Base-by-base conservation (phyloP, 768 basidiomycete species). In the Pleurotus citrinopileatus region DNA sequence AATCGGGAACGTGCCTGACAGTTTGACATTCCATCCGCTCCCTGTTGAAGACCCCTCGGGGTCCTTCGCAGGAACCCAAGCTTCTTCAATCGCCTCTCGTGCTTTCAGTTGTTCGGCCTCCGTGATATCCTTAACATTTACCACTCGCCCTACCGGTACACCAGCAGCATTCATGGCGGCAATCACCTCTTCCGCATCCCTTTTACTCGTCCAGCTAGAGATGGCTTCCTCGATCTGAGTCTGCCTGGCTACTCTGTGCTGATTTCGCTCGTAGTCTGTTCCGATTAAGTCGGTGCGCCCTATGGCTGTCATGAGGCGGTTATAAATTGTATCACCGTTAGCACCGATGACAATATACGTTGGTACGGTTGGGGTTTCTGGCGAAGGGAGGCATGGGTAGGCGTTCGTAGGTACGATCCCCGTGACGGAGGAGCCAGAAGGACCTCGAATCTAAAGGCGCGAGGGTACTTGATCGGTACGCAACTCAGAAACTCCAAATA, bases 351-450 rank as follows among this genome's bases (percentile, higher is more conserved):
- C 83, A 51, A 87, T 73, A 62, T 83, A 88, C 3, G 76, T 74
- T 0, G 79, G 79, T 0, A 68, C 65, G 1, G 60, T 55, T 1
- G 77, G 73, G 0, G 77, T 55, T 42, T 26, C 32, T 29, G 72
- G 56, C 9, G 77, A 70, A 6, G 84, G 77, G 22, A 76, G 71
- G 67, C 86, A 87, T 3, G 85, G 86, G 63, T 86, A 87, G 3
- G 85, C 86, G 59, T 88, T 88, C 8, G 85, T 87, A 0, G 87
- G 86, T 6, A 88, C 87, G 34, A 89, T 87, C 1, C 87, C 86
- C 0, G 86, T 89, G 25, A 89, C 76, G 2, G 86, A 87, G 4
- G 86, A 87, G 19, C 86, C 86, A 7, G 87, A 89, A 1, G 86
- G 87, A 9, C 86, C 81, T 34, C 87, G 83, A 57, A 80, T 76